These are phyloP conservation scores for Cladobotryum protrusum DNA, from an alignment of 2,329 filamentous ascomycete species.

Conservation along the genomic window DNA sequence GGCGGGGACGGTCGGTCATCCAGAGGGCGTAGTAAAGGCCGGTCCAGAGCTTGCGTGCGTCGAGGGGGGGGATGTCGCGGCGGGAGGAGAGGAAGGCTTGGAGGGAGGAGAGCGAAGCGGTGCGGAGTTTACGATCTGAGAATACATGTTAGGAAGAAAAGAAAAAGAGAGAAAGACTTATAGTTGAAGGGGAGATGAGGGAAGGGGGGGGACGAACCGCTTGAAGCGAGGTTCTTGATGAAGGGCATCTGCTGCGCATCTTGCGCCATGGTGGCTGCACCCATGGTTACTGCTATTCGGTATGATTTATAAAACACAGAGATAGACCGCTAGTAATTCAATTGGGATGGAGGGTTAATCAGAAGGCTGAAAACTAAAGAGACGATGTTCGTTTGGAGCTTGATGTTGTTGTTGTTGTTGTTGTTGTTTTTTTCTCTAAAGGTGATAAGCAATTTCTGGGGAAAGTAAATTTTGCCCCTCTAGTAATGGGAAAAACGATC, in stretches of 20 bases:
- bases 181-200: background rate
- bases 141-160: background rate
- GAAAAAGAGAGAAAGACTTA: too few relatives aligned
- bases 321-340: too few relatives aligned
- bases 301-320: too few relatives aligned
- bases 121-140: constrained; percentile 70
- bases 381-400: background rate
- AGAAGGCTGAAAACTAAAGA: too few relatives aligned
- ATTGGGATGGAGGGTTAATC: background rate
- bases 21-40: constrained; percentile 89
- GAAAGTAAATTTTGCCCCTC: background rate
- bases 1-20: constrained; percentile 86
- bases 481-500: background rate
- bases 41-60: constrained; percentile 87
- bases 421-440: background rate
- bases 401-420: too few relatives aligned
- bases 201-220: constrained; percentile 53
- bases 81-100: constrained; percentile 67
- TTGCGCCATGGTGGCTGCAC: constrained; percentile 32
- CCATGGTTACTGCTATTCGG: background rate
- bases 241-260: constrained; percentile 58
- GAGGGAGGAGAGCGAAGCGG: constrained; percentile 70
- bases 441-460: background rate
- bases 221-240: constrained; percentile 76
- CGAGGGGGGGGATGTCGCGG: constrained; percentile 54